Percentiles rank a stretch among this genome's conserved stretches.
These are phyloP conservation scores for Talaromyces amestolkiae DNA, from an alignment of 2,329 filamentous ascomycete genomes.

Conservation along the genomic window DNA sequence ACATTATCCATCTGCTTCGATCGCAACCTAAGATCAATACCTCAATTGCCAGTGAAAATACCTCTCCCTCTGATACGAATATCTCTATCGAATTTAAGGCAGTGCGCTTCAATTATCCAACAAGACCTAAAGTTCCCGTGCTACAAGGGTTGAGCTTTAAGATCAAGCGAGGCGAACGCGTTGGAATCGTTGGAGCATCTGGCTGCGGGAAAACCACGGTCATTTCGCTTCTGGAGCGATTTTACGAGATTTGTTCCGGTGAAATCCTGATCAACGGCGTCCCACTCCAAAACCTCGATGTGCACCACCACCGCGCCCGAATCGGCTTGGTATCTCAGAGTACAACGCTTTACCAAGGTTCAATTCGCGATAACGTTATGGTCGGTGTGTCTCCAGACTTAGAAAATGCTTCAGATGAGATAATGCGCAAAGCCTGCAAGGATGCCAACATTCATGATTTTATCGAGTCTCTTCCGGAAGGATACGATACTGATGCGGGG, in stretches of 20 bases:
- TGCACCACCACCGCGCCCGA: constrained; percentile 39
- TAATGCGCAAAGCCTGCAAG: constrained; percentile 61
- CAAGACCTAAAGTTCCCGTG: constrained; percentile 21
- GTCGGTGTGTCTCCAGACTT: constrained; percentile 69
- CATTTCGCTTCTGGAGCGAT: constrained; percentile 56
- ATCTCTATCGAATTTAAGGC: neutral
- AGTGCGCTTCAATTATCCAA: neutral
- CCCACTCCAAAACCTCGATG: constrained; percentile 57
- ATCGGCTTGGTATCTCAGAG: constrained; percentile 83
- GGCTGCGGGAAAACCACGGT: constrained; percentile 65
- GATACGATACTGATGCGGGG: constrained; percentile 70
- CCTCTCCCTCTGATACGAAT: neutral
- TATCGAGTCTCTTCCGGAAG: constrained; percentile 56
- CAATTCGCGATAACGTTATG: constrained; percentile 83
- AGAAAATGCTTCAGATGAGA: constrained; percentile 60
- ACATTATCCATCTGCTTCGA: neutral
- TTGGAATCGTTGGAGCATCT: constrained; percentile 54
- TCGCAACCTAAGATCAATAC: neutral
- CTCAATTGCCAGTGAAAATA: neutral
- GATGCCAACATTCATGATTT: constrained; percentile 95
- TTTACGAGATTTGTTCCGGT: constrained; percentile 57
- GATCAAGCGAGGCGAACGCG: constrained; percentile 50
- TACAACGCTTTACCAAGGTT: constrained; percentile 82
- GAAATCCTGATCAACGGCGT: constrained; percentile 53
- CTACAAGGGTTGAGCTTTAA: neutral